Base-by-base conservation (phyloP, 306 rosid genomes). In the Rosa chinensis region DNA sequence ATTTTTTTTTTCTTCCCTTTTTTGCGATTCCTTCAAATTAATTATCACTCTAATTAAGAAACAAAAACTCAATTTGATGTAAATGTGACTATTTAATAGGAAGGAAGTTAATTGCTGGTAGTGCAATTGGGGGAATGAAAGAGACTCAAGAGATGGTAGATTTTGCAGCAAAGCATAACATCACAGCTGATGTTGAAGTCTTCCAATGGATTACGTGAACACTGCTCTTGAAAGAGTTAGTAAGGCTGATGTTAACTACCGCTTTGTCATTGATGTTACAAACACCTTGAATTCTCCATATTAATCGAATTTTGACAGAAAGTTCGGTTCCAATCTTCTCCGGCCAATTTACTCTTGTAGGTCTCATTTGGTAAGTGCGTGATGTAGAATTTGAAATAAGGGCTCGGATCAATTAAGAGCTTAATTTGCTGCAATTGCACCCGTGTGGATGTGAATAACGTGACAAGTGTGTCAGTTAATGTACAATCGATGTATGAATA, bases 221-320 rank as follows among this genome's bases (percentile, higher is more conserved):
- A 83, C 81, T 0, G 91, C 90, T 13, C 73, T 90, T 82, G 84
- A 90, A 18, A 85, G 90, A 14, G 82, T 90, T 28, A 6, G 7
- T 32, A 90, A 84, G 48, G 77, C 58, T 0, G 89, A 90, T 77
- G 89, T 90, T 45, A 88, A 82, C 50, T 90, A 89, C 82, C 89
- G 90, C 23, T 87, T 87, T 77, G 87, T 87, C 10, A 87, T 84
- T 21, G 86, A 87, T 23, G 82, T 82, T 3, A 84, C 74, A 7
- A 84, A 84, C 64, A 85, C 83, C 8, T 20, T 66, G 7, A 74
- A 74, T 4, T 61, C 70, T 39, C 47, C 76, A 28, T 32, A 32
- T 5, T 72, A 17, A 70, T 44, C 8, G n/a, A 40, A 43, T 43
- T 43, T 43, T 43, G 47, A 6, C 10, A 7, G 8, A 43, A 5